These are phyloP conservation scores for Mucor indicus DNA, from an alignment of 371 early-diverging fungal species.

Conservation along the genomic window DNA sequence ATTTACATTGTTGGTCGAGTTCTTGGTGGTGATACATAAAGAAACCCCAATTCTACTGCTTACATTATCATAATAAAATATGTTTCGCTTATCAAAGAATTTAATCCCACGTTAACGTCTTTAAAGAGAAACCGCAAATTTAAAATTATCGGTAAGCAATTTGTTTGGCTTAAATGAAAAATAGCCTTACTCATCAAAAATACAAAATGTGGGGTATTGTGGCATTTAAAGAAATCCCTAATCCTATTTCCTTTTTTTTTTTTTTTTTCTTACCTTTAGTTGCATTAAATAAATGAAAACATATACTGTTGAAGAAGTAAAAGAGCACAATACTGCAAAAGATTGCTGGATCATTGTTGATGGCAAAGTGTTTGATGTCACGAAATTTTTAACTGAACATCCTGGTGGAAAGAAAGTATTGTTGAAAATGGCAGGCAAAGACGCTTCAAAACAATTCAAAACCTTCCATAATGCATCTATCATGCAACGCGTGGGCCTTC, in stretches of 20 bases:
- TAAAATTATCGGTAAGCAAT: not conserved
- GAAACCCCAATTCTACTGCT: too few relatives aligned
- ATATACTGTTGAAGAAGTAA: constrained; percentile 70
- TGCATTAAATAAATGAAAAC: constrained; percentile 12
- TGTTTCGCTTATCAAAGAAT: not conserved
- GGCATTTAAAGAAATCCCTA: too few relatives aligned
- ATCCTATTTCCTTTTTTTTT: not conserved
- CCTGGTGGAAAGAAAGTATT: constrained; percentile 69
- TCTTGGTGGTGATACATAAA: too few relatives aligned
- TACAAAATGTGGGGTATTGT: not conserved
- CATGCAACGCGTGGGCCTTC: constrained; percentile 32
- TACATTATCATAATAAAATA: too few relatives aligned
- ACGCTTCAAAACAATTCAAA: constrained; percentile 87
- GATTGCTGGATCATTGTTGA: constrained; percentile 86
- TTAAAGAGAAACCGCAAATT: not conserved
- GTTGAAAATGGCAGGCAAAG: constrained; percentile 77
- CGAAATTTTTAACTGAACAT: constrained; percentile 75
- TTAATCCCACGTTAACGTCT: not conserved
- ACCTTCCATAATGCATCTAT: constrained; percentile 71
- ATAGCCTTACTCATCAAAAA: not conserved
- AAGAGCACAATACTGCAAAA: constrained; percentile 53
- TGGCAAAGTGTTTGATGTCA: constrained; percentile 75
- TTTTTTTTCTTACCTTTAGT: not conserved
- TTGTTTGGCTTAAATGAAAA: not conserved
- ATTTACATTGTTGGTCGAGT: not conserved